Evolutionary conservation across 164 flowering plant genomes (phyloP).

Genomic region (Hamamelis virginiana): DNA sequence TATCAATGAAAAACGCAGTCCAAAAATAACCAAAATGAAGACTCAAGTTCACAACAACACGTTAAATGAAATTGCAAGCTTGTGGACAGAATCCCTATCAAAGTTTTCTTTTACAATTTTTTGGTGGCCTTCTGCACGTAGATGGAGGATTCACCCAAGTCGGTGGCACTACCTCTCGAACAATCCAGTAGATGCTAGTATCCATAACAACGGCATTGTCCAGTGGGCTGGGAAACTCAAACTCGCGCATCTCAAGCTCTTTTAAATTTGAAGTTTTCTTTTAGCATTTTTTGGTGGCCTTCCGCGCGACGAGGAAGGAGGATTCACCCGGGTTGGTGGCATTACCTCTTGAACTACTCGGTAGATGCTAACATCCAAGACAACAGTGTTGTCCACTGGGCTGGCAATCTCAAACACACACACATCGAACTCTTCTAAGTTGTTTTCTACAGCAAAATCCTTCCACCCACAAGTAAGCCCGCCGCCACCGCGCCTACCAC

Average conservation of each 20-base stretch:
- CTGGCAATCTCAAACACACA: slow-evolving; percentile 30
- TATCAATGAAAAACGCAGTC: too few relatives aligned
- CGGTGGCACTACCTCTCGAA: slow-evolving; percentile 9
- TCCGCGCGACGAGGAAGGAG: neutral
- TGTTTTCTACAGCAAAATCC: slow-evolving; percentile 29
- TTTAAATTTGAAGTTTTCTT: slow-evolving; percentile 22
- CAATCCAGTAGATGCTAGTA: slow-evolving; percentile 31
- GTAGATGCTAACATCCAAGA: slow-evolving; percentile 35
- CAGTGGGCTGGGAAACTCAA: slow-evolving; percentile 17
- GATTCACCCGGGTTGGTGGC: slow-evolving; percentile 14
- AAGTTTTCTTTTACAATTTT: neutral
- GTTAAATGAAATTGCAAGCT: neutral
- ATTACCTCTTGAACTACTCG: slow-evolving; percentile 16
- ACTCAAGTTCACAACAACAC: neutral
- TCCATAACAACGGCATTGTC: slow-evolving; percentile 17
- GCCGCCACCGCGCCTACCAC: slow-evolving; percentile 3
- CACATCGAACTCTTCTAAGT: slow-evolving; percentile 32
- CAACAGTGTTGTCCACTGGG: neutral
- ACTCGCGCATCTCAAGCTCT: slow-evolving; percentile 34
- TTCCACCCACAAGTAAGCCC: slow-evolving; percentile 37
- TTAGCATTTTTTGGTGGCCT: neutral
- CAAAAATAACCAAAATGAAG: neutral
- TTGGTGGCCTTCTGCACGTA: neutral
- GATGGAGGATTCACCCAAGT: slow-evolving; percentile 6
- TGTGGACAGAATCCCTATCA: neutral